A percentile compares a stretch with the other conserved stretches of the same genome.
These are phyloP conservation scores for Leccinum pseudoinsigne DNA, from an alignment of 1,284 basidiomycete genomes.

Conservation along the genomic window DNA sequence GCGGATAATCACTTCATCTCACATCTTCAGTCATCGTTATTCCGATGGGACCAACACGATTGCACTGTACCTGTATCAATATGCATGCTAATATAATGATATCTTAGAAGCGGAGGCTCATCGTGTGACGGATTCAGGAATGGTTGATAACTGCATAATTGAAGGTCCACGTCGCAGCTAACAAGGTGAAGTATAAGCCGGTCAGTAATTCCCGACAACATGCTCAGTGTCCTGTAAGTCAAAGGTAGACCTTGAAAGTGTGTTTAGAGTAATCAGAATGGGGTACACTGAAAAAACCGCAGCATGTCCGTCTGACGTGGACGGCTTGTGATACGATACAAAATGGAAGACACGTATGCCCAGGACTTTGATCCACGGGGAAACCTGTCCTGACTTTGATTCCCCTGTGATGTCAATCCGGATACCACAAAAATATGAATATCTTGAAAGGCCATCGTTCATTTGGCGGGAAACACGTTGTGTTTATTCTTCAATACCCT, in stretches of 20 bases:
- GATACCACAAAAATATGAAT: background rate
- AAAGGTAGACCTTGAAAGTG: background rate
- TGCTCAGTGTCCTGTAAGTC: background rate
- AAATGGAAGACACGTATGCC: background rate
- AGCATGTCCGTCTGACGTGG: background rate
- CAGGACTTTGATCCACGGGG: background rate
- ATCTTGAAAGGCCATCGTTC: background rate
- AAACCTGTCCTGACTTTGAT: background rate
- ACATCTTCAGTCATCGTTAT: constrained; percentile 5
- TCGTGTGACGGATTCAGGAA: background rate
- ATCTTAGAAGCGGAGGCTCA: constrained; percentile 8
- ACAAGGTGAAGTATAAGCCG: background rate
- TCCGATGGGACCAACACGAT: constrained; percentile 21
- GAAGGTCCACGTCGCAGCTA: background rate
- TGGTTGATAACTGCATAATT: constrained; percentile 1
- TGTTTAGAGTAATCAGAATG: background rate
- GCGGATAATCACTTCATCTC: constrained; percentile 11
- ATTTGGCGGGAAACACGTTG: constrained; percentile 1
- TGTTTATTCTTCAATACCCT: background rate
- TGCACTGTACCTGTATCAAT: constrained; percentile 31
- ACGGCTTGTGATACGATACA: background rate
- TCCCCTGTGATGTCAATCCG: constrained; percentile 4
- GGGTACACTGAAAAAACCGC: constrained; percentile 1
- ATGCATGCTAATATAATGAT: constrained; percentile 27
- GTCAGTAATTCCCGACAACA: background rate